These are phyloP conservation scores for Blastomyces gilchristii DNA, from an alignment of 2,329 filamentous ascomycete genomes.

Conservation along the genomic window DNA sequence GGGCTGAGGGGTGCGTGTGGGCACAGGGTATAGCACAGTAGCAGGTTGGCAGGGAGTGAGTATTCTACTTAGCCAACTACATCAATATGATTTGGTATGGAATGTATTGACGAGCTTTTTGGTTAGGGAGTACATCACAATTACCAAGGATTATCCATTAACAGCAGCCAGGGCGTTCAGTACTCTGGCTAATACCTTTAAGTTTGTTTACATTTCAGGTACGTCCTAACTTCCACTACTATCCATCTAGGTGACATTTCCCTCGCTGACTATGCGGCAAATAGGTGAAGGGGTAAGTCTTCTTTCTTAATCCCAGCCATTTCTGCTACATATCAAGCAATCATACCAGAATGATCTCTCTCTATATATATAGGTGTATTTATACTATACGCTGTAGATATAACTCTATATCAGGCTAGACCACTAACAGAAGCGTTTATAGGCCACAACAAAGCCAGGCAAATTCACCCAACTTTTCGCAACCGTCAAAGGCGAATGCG, in stretches of 20 bases:
- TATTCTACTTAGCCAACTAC: constrained; percentile 7
- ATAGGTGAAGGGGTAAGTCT: not conserved
- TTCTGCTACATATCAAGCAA: not conserved
- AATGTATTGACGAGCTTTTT: not conserved
- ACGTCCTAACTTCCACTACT: constrained; percentile 29
- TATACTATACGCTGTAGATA: no score
- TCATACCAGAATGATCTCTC: not conserved
- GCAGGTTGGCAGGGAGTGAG: constrained; percentile 49
- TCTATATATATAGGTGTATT: not conserved
- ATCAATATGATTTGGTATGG: not conserved
- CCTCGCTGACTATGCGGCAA: not conserved
- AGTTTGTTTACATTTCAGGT: constrained; percentile 63
- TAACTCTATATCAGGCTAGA: not conserved
- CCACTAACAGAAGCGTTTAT: not conserved
- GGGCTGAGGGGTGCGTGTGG: constrained; percentile 62
- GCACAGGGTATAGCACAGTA: constrained; percentile 57
- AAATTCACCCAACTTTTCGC: constrained; percentile 49
- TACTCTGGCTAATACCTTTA: constrained; percentile 46
- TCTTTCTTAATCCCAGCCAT: not conserved
- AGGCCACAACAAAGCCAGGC: constrained; percentile 47
- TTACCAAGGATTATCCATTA: constrained; percentile 58
- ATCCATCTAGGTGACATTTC: not conserved
- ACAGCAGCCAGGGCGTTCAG: constrained; percentile 53
- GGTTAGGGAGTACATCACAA: constrained; percentile 50
- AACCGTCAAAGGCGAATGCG: constrained; percentile 57